Evolutionary conservation across 2,329 filamentous ascomycete genomes (phyloP).

Genomic region (Lachnellula arida): DNA sequence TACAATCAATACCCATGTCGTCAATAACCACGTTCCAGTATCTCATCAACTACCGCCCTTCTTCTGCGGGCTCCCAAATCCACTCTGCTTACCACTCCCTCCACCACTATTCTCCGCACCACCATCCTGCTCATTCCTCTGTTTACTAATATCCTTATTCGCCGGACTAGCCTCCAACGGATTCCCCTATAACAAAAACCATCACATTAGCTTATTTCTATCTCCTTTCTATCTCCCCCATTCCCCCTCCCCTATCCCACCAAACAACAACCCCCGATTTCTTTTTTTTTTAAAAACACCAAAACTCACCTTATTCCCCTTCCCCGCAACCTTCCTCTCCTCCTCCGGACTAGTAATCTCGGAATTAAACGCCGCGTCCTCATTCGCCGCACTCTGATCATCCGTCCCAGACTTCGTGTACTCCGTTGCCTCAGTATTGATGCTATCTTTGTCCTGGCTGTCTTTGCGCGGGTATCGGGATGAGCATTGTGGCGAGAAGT

Average conservation of each 20-base stretch:
- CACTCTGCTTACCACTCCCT: constrained; percentile 35
- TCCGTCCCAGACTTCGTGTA: constrained; percentile 64
- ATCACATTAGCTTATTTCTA: neutral
- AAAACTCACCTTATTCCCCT: constrained; percentile 28
- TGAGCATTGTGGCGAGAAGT: neutral
- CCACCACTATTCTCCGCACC: constrained; percentile 34
- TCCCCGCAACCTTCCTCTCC: constrained; percentile 43
- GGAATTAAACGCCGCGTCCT: constrained; percentile 64
- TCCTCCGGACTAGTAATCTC: constrained; percentile 62
- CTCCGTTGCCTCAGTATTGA: constrained; percentile 63
- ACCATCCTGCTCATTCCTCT: constrained; percentile 40
- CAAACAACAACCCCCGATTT: no score
- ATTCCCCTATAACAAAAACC: constrained; percentile 31
- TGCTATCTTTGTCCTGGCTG: constrained; percentile 52
- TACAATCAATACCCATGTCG: neutral
- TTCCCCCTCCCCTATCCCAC: neutral
- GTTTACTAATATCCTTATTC: constrained; percentile 52
- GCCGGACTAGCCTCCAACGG: constrained; percentile 57
- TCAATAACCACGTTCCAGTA: neutral
- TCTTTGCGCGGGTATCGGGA: constrained; percentile 36
- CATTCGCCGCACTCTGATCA: constrained; percentile 47
- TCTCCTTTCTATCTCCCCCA: no score
- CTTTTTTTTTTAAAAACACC: no score
- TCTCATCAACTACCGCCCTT: constrained; percentile 20
- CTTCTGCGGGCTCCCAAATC: constrained; percentile 35